phyloP scores from a whole-genome alignment of 2,329 filamentous ascomycete genomes.

The Chaetomium globosum region DNA sequence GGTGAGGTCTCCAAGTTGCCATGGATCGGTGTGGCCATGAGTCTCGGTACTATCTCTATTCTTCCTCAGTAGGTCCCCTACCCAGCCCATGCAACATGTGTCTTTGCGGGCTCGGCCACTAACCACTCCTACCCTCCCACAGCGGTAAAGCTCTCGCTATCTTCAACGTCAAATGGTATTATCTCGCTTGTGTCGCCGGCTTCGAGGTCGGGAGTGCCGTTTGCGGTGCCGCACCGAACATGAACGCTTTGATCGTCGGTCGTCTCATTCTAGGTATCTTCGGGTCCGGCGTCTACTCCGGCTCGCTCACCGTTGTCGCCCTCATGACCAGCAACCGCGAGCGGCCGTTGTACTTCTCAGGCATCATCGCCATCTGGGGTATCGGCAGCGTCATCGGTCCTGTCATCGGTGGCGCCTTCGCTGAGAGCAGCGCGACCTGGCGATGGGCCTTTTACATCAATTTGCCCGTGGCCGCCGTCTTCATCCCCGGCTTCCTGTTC shows the following conservation, averaged over 20 bases:
- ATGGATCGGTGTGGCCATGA: not conserved
- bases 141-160: not conserved
- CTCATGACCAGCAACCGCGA: not conserved
- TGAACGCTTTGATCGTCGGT: conserved; percentile 40
- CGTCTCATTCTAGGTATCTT: conserved; percentile 41
- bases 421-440: conserved; percentile 42
- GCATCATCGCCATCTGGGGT: conserved; percentile 37
- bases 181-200: not conserved
- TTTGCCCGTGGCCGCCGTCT: conserved; percentile 47
- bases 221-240: conserved; percentile 36
- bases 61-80: not conserved
- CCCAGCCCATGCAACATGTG: not conserved
- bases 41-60: conserved; percentile 1
- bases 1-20: not conserved
- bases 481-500: conserved; percentile 50
- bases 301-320: conserved; percentile 33
- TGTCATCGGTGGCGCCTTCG: conserved; percentile 43
- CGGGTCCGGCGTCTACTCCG: conserved; percentile 40
- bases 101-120: not conserved
- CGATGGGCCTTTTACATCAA: conserved; percentile 55
- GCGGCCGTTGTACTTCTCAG: not conserved
- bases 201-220: conserved; percentile 42
- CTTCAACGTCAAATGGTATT: not conserved
- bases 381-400: conserved; percentile 45
- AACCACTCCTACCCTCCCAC: not conserved